Evolutionary conservation across 352 stramenopile species (phyloP), one percentile per base, ranked within the genome.

Genomic region (Phytophthora aleatoria): DNA sequence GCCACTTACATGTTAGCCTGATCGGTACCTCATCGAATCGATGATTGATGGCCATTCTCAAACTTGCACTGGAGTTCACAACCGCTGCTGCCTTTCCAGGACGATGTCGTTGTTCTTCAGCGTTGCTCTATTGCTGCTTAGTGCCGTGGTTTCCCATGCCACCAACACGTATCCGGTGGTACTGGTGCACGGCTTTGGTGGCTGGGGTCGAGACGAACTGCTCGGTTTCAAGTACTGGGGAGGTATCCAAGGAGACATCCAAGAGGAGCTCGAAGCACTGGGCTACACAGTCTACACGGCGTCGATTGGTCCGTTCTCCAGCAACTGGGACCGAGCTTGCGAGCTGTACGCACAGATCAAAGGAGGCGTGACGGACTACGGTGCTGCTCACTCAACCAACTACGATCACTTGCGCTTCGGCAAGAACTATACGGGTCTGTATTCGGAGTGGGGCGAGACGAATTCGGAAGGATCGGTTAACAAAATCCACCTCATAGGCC

Each of bases 311-410:
- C 77, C 77, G 8, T 73, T 89, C 51, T 83, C 76, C 15, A 86
- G 76, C 53, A 83, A 90, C 50, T 85, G 78, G 76, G 79, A 90
- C 60, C 74, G 81, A n/a, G 77, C 81, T 10, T 84, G 73, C 24
- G 81, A 90, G 51, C 35, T 85, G 5, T 90, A 86, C 66, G 75
- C 77, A 11, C 74, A 82, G 54, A 83, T 90, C 62, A 89, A 84
- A 64, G 79, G 79, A 10, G 76, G 69, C 1, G 28, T 54, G 13
- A 73, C 76, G 1, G 74, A 87, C 71, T 87, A 87, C 39, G 79
- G 79, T 27, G 43, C 31, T 30, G 73, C 74, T 45, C 77, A 85
- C 58, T 73, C 77, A 13, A 30, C 36, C 8, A 64, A 60, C 42
- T 64, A 74, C 43, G 73, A 69, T 16, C 77, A 87, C 53, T 56